Evolutionary conservation across 129 eudicot species (phyloP), one percentile per base, ranked within the genome.

Genomic region (Tagetes erecta): DNA sequence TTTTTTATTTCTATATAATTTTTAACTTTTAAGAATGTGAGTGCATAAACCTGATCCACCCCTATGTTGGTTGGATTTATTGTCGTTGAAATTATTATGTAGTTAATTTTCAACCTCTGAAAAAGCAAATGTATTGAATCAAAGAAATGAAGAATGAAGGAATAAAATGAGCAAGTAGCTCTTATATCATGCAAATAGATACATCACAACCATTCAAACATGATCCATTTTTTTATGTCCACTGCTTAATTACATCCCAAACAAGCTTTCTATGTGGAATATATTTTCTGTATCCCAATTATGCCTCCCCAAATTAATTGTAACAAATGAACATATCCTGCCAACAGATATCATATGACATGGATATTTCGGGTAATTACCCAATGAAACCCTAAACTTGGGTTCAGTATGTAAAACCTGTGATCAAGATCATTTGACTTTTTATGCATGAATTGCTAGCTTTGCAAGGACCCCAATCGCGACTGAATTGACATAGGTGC

Each of bases 391-490:
- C 71, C 77, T 20, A 50, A 50, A 4, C 40, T 39, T 62, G 20
- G 39, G 71, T 78, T 31, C 40, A 6, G 31, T 56, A 41, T 65
- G 38, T 49, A 39, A 65, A 60, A 71, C 0, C 59, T 50, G 51
- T 55, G 49, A 76, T 58, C 34, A 67, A 67, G 68, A 64, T 60
- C 10, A 57, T 76, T 78, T 38, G 69, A 46, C 45, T 49, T 42
- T 71, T 82, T 74, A 36, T 62, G 80, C 44, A 39, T 62, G 80
- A 39, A 39, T 81, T 4, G 94, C 91, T 3, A 92, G 81, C 83
- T 83, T 92, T 38, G 97, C 96, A 37, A 92, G 89, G 31, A 81
- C 85, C n/a, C 94, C 97, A 14, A 89, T 50, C 0, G 96, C 97
- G n/a, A 76, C 49, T 0, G 96, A 85, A 72, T 92, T 92, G 36